These are phyloP conservation scores for Gastrodia elata DNA, from an alignment of 106 monocot species.

Conservation along the genomic window DNA sequence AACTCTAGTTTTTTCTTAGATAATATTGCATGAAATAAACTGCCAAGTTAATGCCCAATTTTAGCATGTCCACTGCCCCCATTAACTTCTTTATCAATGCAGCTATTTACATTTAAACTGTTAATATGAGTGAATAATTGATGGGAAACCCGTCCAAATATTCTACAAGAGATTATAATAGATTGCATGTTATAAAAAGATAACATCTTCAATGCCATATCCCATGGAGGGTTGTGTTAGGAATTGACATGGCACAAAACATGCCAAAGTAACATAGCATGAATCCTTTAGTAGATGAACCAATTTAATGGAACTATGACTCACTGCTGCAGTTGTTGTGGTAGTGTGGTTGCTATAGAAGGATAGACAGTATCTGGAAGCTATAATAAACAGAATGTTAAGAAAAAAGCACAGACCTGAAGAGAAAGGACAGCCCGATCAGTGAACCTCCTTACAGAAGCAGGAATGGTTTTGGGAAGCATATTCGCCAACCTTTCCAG, in stretches of 20 bases:
- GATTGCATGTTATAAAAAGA: not conserved
- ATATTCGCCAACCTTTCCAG: slow-evolving; percentile 75
- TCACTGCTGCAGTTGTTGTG: no score
- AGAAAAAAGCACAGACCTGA: slow-evolving; percentile 35
- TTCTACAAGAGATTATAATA: not conserved
- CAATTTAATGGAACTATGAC: no score
- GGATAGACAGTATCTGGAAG: not conserved
- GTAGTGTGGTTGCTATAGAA: not conserved
- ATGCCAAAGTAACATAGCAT: no score
- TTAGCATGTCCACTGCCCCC: not conserved
- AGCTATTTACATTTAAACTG: not conserved
- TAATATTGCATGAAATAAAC: not conserved
- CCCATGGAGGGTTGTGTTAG: no score
- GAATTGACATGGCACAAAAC: no score
- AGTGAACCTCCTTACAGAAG: slow-evolving; percentile 80
- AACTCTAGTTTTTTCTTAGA: not conserved
- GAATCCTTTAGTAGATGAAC: no score
- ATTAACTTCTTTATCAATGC: not conserved
- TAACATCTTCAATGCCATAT: no score
- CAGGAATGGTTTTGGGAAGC: slow-evolving; percentile 63
- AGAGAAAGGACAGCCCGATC: slow-evolving; percentile 79
- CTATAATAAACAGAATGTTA: not conserved
- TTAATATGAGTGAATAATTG: not conserved
- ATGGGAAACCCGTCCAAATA: not conserved
- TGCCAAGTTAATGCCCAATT: not conserved